Evolutionary conservation across 2,329 filamentous ascomycete species (phyloP).

Genomic region (Colletotrichum tamarilloi): DNA sequence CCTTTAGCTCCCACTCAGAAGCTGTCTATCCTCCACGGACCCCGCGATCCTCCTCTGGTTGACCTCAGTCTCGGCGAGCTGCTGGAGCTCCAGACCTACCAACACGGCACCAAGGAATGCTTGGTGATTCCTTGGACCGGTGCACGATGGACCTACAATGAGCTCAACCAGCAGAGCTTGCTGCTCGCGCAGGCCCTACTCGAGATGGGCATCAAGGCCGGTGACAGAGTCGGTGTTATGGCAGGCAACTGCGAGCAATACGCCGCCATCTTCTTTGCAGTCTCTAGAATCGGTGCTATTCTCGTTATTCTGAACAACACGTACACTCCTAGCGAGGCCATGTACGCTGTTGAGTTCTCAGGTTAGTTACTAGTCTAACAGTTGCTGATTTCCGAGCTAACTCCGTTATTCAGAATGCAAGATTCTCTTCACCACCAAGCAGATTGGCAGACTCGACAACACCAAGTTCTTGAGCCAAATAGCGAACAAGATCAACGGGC

Average conservation of each 20-base stretch:
- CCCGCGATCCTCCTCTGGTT: slow-evolving; percentile 74
- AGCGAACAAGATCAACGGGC: slow-evolving; percentile 54
- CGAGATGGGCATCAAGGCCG: slow-evolving; percentile 72
- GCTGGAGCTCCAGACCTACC: slow-evolving; percentile 75
- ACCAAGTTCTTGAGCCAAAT: slow-evolving; percentile 66
- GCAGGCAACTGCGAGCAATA: slow-evolving; percentile 86
- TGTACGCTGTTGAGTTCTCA: slow-evolving; percentile 77
- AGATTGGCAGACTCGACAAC: slow-evolving; percentile 75
- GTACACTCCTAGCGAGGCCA: slow-evolving; percentile 78
- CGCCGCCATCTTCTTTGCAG: slow-evolving; percentile 79
- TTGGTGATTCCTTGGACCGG: slow-evolving; percentile 82
- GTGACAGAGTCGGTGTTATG: slow-evolving; percentile 81
- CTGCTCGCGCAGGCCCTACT: slow-evolving; percentile 74
- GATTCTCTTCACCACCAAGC: slow-evolving; percentile 77
- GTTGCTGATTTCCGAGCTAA: background rate
- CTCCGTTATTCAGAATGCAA: slow-evolving; percentile 69
- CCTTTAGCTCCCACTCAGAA: slow-evolving; percentile 48
- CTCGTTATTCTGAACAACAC: slow-evolving; percentile 86
- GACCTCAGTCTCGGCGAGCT: slow-evolving; percentile 79
- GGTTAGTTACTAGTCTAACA: slow-evolving; percentile 52
- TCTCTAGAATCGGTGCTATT: slow-evolving; percentile 73
- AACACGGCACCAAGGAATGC: slow-evolving; percentile 74
- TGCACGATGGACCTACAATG: slow-evolving; percentile 77
- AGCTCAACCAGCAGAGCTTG: slow-evolving; percentile 71
- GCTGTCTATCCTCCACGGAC: slow-evolving; percentile 74